Conservation (phyloP, 2,329 filamentous ascomycete genomes). For the Botrytis deweyae region DNA sequence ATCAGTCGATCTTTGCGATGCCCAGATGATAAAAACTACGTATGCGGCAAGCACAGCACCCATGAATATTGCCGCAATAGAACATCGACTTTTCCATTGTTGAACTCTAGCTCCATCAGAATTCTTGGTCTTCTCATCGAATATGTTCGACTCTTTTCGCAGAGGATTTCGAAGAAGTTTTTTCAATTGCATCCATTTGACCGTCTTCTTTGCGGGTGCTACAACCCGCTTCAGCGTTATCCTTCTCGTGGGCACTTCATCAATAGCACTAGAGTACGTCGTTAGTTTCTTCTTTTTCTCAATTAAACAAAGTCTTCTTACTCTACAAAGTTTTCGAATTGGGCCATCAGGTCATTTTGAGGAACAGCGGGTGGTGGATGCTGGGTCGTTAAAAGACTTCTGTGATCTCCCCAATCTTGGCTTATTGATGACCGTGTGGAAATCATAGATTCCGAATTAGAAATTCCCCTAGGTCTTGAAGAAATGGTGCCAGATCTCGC, state of each 20-base stretch:
- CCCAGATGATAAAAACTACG: constrained; percentile 29
- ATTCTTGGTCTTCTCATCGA: neutral
- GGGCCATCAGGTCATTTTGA: constrained; percentile 5
- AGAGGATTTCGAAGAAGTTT: neutral
- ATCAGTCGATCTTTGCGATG: constrained; percentile 22
- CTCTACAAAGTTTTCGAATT: constrained; percentile 19
- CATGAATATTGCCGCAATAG: constrained; percentile 1
- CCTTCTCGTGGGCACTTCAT: constrained; percentile 10
- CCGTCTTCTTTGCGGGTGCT: neutral
- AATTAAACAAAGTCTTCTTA: constrained; percentile 13
- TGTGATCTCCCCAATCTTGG: constrained; percentile 16
- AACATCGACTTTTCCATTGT: constrained; percentile 13
- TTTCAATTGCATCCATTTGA: neutral
- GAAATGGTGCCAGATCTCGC: neutral
- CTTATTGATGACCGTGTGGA: neutral
- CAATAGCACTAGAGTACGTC: constrained; percentile 5
- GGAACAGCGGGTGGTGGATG: neutral
- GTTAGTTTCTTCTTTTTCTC: neutral
- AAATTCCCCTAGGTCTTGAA: constrained; percentile 3
- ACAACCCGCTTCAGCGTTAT: neutral
- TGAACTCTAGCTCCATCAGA: neutral
- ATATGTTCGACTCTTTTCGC: neutral
- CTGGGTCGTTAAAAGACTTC: neutral
- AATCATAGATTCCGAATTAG: constrained; percentile 11
- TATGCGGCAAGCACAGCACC: constrained; percentile 26